These are phyloP conservation scores for Sporothrix phasma DNA, from an alignment of 2,329 filamentous ascomycete genomes.

Conservation along the genomic window DNA sequence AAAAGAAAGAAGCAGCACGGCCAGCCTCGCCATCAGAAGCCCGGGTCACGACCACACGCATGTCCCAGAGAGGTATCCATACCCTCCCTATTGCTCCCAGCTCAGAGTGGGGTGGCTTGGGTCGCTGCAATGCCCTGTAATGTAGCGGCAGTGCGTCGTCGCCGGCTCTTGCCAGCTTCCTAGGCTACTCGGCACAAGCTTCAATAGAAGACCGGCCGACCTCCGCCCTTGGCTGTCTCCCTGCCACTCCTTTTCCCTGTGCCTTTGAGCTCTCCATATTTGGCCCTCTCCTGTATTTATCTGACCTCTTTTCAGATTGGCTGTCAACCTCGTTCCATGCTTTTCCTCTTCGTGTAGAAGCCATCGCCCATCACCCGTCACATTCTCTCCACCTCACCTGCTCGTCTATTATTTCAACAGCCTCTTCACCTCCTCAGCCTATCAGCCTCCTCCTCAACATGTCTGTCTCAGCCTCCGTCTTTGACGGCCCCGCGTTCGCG, in stretches of 20 bases:
- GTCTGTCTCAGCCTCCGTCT: conserved; percentile 62
- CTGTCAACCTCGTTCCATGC: neutral
- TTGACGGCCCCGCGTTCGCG: conserved; percentile 67
- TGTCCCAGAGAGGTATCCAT: neutral
- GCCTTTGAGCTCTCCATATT: no score
- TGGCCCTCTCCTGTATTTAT: neutral
- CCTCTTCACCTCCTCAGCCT: neutral
- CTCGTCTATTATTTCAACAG: neutral
- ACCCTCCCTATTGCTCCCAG: neutral
- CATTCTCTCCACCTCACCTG: no score
- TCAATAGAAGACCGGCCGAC: neutral
- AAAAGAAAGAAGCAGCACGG: neutral
- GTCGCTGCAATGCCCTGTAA: neutral
- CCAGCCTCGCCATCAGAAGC: neutral
- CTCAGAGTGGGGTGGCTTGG: no score
- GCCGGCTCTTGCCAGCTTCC: neutral
- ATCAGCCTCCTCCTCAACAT: neutral
- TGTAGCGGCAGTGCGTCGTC: neutral
- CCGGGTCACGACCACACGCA: neutral
- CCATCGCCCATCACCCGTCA: no score
- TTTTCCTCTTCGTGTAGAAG: neutral
- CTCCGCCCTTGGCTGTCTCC: neutral
- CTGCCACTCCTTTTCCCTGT: neutral
- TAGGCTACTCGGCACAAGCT: neutral
- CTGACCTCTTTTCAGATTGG: neutral